Evolutionary conservation across 2,329 filamentous ascomycete species (phyloP).

Genomic region (Pestalotiopsis sp.): DNA sequence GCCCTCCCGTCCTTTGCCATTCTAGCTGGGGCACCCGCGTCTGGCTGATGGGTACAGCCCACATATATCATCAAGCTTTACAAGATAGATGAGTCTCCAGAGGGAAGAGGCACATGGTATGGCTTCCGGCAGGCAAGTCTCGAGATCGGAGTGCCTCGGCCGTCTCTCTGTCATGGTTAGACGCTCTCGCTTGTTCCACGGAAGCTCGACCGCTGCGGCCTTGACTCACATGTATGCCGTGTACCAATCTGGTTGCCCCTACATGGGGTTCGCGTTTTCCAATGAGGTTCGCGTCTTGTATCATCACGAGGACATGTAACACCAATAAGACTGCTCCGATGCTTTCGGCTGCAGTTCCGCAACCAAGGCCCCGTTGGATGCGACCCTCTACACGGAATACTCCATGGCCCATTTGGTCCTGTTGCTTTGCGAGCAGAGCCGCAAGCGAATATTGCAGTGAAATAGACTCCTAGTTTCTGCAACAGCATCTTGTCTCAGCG

Average conservation of each 20-base stretch:
- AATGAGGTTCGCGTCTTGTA: neutral
- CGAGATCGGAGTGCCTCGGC: neutral
- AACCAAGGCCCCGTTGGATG: neutral
- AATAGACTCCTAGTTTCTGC: neutral
- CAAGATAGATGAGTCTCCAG: neutral
- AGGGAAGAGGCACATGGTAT: neutral
- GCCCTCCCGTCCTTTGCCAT: neutral
- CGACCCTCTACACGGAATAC: neutral
- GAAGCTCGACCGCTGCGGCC: neutral
- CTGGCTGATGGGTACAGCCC: neutral
- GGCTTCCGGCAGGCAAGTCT: neutral
- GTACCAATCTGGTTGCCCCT: neutral
- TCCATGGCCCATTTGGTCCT: neutral
- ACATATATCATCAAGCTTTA: neutral
- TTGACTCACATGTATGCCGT: neutral
- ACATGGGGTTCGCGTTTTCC: neutral
- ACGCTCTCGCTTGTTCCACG: neutral
- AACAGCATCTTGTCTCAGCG: neutral
- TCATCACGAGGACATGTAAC: neutral
- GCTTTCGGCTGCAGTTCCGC: neutral
- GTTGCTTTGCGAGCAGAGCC: constrained; percentile 4
- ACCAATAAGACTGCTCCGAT: neutral
- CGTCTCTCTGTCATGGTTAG: neutral
- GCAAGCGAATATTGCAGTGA: constrained; percentile 5
- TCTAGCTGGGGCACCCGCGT: neutral